Conservation (phyloP, 495 filamentous ascomycete genomes). For the Penicillium turbatum region DNA sequence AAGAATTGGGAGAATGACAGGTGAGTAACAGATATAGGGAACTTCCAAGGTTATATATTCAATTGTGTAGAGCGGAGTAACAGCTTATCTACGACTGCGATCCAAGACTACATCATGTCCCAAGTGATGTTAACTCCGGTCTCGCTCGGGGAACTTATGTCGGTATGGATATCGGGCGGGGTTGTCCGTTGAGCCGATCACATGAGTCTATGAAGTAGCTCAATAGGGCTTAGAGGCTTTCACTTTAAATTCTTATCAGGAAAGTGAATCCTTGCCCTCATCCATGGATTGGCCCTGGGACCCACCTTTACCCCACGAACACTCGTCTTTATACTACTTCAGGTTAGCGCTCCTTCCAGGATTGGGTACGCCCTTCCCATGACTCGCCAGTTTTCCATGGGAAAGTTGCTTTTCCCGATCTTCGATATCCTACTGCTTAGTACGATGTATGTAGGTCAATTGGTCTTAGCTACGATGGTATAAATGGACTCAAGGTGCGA, state of each 20-base stretch:
- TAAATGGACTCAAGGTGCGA: too few relatives aligned
- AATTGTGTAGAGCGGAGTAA: background rate
- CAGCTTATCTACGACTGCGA: background rate
- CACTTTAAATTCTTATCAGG: background rate
- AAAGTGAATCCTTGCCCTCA: background rate
- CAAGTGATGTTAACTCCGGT: background rate
- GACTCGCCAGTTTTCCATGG: background rate
- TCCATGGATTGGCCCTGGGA: background rate
- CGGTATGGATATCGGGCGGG: background rate
- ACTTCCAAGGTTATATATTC: background rate
- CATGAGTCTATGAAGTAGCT: background rate
- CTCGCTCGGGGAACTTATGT: background rate
- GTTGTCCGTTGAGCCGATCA: constrained; percentile 4
- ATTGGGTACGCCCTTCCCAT: background rate
- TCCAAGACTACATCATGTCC: background rate
- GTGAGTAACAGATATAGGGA: background rate
- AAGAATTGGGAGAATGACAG: background rate
- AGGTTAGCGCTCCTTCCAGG: background rate
- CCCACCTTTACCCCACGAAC: background rate
- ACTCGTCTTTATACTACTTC: background rate
- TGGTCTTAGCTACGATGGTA: too few relatives aligned
- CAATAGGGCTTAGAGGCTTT: background rate
- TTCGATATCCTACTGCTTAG: background rate
- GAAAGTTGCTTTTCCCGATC: background rate
- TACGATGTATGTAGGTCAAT: too few relatives aligned